A percentile compares a stretch with the other conserved stretches of the same genome.
These are phyloP conservation scores for Entomortierella parvispora DNA, from an alignment of 192 early-diverging fungal genomes.

Conservation along the genomic window DNA sequence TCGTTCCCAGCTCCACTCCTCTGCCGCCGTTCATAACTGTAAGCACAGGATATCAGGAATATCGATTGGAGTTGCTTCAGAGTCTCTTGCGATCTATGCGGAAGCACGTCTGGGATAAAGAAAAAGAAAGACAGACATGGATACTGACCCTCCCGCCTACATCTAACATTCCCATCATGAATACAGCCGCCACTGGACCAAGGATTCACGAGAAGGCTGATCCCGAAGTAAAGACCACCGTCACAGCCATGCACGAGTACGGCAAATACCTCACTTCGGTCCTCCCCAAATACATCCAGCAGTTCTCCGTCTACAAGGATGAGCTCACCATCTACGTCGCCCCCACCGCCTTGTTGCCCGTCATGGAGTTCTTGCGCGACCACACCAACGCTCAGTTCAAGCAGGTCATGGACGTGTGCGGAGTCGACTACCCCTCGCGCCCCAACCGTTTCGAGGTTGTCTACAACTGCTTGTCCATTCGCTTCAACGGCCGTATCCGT, in stretches of 20 bases:
- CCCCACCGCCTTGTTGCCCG: slow-evolving; percentile 79
- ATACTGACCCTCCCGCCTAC: too few relatives aligned
- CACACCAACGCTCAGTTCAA: slow-evolving; percentile 94
- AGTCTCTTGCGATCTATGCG: too few relatives aligned
- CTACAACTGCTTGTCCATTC: slow-evolving; percentile 88
- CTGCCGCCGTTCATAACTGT: slow-evolving; percentile 34
- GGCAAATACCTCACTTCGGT: slow-evolving; percentile 86
- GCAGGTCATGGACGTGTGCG: slow-evolving; percentile 89
- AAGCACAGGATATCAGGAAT: neutral
- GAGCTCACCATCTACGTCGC: slow-evolving; percentile 96
- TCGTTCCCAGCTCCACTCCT: slow-evolving; percentile 41
- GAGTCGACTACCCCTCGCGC: slow-evolving; percentile 91
- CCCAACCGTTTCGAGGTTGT: slow-evolving; percentile 97
- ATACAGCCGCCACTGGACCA: slow-evolving; percentile 31
- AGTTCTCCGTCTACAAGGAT: slow-evolving; percentile 97
- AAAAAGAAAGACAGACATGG: too few relatives aligned
- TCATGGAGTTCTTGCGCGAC: slow-evolving; percentile 92
- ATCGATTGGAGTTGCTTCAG: neutral
- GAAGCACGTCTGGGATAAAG: neutral
- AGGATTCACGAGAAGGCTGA: slow-evolving; percentile 45
- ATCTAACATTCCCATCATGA: too few relatives aligned
- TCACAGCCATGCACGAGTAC: slow-evolving; percentile 77
- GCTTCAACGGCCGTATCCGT: slow-evolving; percentile 93
- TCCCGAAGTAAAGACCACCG: slow-evolving; percentile 46
- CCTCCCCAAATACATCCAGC: slow-evolving; percentile 96